These are phyloP conservation scores for Benincasa hispida DNA, from an alignment of 306 rosid species.

Conservation along the genomic window DNA sequence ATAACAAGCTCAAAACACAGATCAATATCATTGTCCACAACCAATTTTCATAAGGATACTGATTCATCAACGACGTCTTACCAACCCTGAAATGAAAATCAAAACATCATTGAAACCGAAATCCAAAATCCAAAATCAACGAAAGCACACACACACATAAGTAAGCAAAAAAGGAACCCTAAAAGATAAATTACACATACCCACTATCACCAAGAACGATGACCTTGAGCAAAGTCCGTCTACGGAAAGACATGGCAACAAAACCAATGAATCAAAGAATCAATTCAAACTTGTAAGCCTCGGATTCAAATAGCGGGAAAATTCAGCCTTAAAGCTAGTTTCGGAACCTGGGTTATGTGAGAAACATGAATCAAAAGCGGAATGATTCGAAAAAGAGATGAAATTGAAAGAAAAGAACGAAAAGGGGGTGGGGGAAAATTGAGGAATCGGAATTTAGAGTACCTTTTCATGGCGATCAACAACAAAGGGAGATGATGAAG, in stretches of 20 bases:
- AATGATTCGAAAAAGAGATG: neutral
- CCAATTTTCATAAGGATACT: conserved; percentile 47
- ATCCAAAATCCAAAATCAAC: no score
- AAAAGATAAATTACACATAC: conserved; percentile 21
- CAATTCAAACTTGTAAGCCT: neutral
- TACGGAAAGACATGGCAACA: conserved; percentile 63
- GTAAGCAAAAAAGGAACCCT: conserved; percentile 15
- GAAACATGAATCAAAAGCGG: neutral
- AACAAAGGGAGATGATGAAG: neutral
- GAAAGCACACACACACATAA: neutral
- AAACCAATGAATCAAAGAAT: neutral
- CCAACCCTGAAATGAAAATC: conserved; percentile 60
- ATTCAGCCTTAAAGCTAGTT: neutral
- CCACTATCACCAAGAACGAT: conserved; percentile 98
- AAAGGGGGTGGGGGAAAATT: neutral
- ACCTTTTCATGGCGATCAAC: neutral
- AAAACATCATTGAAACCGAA: neutral
- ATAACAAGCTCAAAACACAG: neutral
- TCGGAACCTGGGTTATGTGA: neutral
- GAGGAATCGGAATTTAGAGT: neutral
- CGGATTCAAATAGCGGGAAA: neutral
- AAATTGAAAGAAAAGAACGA: neutral
- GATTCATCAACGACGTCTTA: conserved; percentile 92
- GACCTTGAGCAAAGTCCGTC: conserved; percentile 95
- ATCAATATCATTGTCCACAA: conserved; percentile 2